These are phyloP conservation scores for Hypseocharis bilobata DNA, from an alignment of 441 rosid genomes.

Conservation along the genomic window DNA sequence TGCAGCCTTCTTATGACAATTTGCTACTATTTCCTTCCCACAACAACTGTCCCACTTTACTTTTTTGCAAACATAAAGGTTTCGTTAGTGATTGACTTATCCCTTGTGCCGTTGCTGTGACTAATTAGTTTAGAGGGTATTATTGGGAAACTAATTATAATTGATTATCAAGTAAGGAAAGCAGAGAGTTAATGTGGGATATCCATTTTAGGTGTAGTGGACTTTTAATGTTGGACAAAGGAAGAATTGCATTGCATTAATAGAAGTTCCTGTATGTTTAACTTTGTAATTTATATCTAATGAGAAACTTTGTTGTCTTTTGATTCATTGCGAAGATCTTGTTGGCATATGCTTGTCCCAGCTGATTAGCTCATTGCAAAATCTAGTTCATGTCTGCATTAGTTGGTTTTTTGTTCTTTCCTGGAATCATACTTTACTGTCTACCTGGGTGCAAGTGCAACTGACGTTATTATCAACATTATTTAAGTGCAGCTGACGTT, in stretches of 20 bases:
- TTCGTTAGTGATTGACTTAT: not conserved
- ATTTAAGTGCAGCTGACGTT: too few relatives aligned
- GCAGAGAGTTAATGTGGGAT: not conserved
- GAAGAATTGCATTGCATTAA: not conserved
- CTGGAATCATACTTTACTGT: not conserved
- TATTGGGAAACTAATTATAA: not conserved
- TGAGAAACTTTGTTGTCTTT: not conserved
- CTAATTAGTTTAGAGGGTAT: conserved; percentile 1
- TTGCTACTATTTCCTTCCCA: not conserved
- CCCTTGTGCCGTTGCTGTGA: not conserved
- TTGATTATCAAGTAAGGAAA: not conserved
- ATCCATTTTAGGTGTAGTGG: not conserved
- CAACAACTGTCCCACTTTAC: not conserved
- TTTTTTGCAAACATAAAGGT: not conserved
- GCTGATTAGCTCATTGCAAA: not conserved
- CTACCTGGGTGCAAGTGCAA: too few relatives aligned
- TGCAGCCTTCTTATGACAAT: not conserved
- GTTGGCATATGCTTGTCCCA: too few relatives aligned
- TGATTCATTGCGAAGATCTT: too few relatives aligned
- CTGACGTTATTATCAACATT: too few relatives aligned
- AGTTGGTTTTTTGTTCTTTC: not conserved
- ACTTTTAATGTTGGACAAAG: not conserved
- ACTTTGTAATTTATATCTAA: too few relatives aligned
- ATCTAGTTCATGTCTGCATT: not conserved
- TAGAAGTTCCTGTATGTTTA: not conserved